A percentile compares a stretch with the other conserved stretches of the same genome.
phyloP scores from a whole-genome alignment of 129 eudicot genomes.

The carrot (Daucus carota) region DH1_v3.0 NC_030384.2:31673501-31674000 shows the following conservation, averaged over 20 bases:
- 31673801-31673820: not conserved
- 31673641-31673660: conserved; percentile 15
- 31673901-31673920: no score
- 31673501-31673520: not conserved
- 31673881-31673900: not conserved
- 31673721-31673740: not conserved
- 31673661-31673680: not conserved
- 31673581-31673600: conserved; percentile 16
- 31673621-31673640: not conserved
- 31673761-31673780: not conserved
- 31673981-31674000: no score
- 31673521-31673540: not conserved
- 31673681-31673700: not conserved
- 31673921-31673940: no score
- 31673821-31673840: not conserved
- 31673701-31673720: not conserved
- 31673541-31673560: not conserved
- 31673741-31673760: not conserved
- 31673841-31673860: not conserved
- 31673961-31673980: no score
- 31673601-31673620: conserved; percentile 5
- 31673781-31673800: not conserved
- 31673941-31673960: no score
- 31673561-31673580: conserved; percentile 24
- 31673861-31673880: not conserved